These are phyloP conservation scores for Murraya paniculata DNA, from an alignment of 345 rosid genomes.

Conservation along the genomic window DNA sequence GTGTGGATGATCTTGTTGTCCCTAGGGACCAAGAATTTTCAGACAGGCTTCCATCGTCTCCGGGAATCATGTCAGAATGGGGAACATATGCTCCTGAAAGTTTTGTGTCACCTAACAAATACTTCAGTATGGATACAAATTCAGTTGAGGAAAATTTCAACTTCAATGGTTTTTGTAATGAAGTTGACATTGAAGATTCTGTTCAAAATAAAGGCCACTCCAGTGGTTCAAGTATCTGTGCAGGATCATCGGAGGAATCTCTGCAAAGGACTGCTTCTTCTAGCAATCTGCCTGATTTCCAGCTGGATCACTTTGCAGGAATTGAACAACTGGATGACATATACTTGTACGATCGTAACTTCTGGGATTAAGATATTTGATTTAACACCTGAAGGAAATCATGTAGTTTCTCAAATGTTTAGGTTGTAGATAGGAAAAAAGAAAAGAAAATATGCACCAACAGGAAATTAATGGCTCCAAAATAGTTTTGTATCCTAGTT, in stretches of 20 bases:
- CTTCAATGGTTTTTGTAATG: constrained; percentile 16
- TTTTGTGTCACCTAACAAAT: constrained; percentile 24
- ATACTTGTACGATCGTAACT: constrained; percentile 60
- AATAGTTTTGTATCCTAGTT: constrained; percentile 8
- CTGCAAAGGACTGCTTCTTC: constrained; percentile 18
- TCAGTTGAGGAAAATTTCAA: constrained; percentile 13
- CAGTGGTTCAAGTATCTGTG: constrained; percentile 22
- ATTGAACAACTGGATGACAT: constrained; percentile 64
- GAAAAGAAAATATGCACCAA: constrained; percentile 21
- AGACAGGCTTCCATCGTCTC: constrained; percentile 51
- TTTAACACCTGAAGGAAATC: constrained; percentile 26
- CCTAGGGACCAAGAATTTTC: constrained; percentile 40
- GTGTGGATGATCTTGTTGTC: constrained; percentile 40
- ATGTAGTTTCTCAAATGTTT: constrained; percentile 27
- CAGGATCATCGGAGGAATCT: constrained; percentile 28
- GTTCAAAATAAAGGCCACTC: constrained; percentile 16
- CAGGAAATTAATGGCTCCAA: constrained; percentile 33
- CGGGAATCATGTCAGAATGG: constrained; percentile 51
- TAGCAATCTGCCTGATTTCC: constrained; percentile 19
- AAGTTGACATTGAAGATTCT: constrained; percentile 19
- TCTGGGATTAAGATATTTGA: constrained; percentile 42
- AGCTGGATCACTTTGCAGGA: constrained; percentile 43
- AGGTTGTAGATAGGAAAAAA: constrained; percentile 15
- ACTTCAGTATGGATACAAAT: constrained; percentile 9
- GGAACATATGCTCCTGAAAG: constrained; percentile 22